Evolutionary conservation across 2,329 filamentous ascomycete species (phyloP).

Genomic region (Fusarium subglutinans): DNA sequence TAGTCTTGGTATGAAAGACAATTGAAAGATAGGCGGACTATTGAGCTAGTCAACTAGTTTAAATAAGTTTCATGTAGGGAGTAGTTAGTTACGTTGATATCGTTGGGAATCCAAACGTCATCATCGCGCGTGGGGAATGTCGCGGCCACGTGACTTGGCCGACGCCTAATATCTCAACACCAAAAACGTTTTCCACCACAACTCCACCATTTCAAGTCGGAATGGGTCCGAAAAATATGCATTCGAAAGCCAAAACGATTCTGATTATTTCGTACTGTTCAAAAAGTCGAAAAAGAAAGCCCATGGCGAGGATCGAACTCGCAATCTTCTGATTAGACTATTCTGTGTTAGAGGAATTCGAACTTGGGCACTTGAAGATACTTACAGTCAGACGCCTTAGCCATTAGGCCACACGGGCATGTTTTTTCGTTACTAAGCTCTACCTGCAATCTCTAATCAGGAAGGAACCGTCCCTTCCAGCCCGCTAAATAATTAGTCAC

Average conservation of each 20-base stretch:
- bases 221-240: rapidly evolving
- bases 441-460: too few relatives aligned
- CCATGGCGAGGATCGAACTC: rapidly evolving
- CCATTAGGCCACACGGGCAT: background rate
- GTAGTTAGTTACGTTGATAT: background rate
- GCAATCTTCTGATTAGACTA: background rate
- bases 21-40: background rate
- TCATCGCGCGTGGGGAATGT: background rate
- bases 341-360: too few relatives aligned
- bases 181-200: rapidly evolving
- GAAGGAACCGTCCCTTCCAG: too few relatives aligned
- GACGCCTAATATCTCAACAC: rapidly evolving
- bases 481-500: too few relatives aligned
- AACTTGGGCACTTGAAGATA: too few relatives aligned
- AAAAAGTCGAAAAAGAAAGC: background rate
- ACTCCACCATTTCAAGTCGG: background rate
- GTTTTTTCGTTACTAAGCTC: too few relatives aligned
- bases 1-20: background rate
- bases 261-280: rapidly evolving
- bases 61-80: background rate
- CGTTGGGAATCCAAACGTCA: background rate
- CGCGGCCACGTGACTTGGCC: background rate
- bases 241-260: rapidly evolving
- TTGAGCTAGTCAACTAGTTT: background rate
- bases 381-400: background rate